Evolutionary conservation across 169 alveolate genomes (phyloP).

Genomic region (Cyclospora cayetanensis): DNA sequence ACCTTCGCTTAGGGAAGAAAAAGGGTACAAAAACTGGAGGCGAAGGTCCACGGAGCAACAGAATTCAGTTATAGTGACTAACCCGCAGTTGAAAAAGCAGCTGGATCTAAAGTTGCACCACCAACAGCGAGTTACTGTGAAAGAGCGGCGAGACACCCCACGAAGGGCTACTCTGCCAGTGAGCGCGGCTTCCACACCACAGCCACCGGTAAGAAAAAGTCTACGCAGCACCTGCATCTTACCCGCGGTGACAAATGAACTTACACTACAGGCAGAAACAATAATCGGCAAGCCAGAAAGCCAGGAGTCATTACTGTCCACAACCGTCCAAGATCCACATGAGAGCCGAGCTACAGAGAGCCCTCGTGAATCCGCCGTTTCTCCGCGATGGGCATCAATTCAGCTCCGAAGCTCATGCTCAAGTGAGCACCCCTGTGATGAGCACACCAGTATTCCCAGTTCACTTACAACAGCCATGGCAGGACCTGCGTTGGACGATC

Average conservation of each 20-base stretch:
- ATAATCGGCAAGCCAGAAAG: neutral
- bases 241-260: neutral
- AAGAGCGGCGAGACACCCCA: no score
- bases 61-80: neutral
- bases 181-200: neutral
- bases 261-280: neutral
- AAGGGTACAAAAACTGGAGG: no score
- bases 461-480: no score
- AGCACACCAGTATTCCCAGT: no score
- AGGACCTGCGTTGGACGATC: no score
- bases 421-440: no score
- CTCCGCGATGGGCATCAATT: neutral
- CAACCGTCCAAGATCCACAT: neutral
- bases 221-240: neutral
- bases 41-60: neutral
- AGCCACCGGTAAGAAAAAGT: neutral
- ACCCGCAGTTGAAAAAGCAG: neutral
- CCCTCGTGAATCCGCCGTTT: neutral
- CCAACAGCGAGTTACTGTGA: neutral
- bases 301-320: neutral
- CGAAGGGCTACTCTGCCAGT: neutral
- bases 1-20: no score
- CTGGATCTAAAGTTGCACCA: neutral
- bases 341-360: neutral
- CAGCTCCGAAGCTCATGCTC: no score